Conservation (phyloP, 805 yeast species). For the Torulaspora delbrueckii region DNA sequence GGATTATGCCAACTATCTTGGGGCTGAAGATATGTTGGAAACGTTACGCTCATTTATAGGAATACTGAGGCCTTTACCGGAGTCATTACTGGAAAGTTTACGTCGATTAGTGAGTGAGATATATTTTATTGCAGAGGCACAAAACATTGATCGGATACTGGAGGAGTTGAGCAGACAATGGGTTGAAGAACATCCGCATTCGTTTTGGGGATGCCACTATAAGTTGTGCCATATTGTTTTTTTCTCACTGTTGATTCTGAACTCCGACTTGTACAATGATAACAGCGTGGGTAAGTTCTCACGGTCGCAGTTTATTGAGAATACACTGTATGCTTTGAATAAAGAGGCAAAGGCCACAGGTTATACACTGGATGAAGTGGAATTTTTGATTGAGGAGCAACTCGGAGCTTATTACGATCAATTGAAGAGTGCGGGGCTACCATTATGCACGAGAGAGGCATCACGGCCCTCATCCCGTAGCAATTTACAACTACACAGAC, state of each 20-base stretch:
- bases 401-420: conserved; percentile 22
- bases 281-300: conserved; percentile 37
- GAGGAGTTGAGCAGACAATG: conserved; percentile 65
- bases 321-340: conserved; percentile 46
- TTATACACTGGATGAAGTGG: conserved; percentile 10
- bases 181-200: conserved; percentile 44
- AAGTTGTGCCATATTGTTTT: conserved; percentile 65
- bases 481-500: conserved; percentile 3
- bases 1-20: conserved; percentile 41
- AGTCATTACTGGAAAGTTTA: conserved; percentile 53
- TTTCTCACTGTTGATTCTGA: conserved; percentile 65
- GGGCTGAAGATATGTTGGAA: conserved; percentile 27
- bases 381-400: conserved; percentile 16
- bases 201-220: conserved; percentile 45
- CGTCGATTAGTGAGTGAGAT: conserved; percentile 57
- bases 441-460: conserved; percentile 16
- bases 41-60: conserved; percentile 38
- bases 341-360: conserved; percentile 21
- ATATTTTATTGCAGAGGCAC: conserved; percentile 80
- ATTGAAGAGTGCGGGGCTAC: conserved; percentile 22
- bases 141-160: conserved; percentile 68
- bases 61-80: conserved; percentile 41
- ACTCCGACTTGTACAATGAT: conserved; percentile 70
- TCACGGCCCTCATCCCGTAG: background rate
- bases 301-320: conserved; percentile 42